A percentile compares a stretch with the other conserved stretches of the same genome.
Conservation (phyloP, 2,329 filamentous ascomycete species). For the Sporothrix pallida region DNA sequence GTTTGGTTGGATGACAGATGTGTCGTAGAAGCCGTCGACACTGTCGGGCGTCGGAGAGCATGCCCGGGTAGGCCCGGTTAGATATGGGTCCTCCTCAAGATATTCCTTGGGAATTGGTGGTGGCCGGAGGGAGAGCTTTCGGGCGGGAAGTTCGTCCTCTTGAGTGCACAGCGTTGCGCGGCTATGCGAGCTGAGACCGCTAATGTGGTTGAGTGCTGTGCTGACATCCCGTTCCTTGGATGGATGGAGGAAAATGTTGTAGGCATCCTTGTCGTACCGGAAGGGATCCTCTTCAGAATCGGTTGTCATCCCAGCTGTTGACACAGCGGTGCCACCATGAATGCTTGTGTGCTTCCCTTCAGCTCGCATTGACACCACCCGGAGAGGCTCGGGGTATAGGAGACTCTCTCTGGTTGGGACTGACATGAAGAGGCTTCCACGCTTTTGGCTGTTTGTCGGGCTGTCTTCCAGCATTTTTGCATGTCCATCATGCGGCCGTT, state of each 20-base stretch:
- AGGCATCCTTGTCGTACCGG: slow-evolving; percentile 51
- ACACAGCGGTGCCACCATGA: slow-evolving; percentile 42
- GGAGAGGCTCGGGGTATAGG: slow-evolving; percentile 38
- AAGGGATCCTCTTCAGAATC: slow-evolving; percentile 53
- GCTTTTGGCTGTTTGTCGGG: background rate
- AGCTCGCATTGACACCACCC: slow-evolving; percentile 34
- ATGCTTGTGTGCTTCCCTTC: slow-evolving; percentile 34
- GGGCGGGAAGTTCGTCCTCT: slow-evolving; percentile 42
- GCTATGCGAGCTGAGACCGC: slow-evolving; percentile 40
- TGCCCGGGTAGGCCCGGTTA: slow-evolving; percentile 7
- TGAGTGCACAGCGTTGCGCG: slow-evolving; percentile 39
- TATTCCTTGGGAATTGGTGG: slow-evolving; percentile 36
- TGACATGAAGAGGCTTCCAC: background rate
- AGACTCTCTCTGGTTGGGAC: slow-evolving; percentile 32
- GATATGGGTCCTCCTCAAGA: slow-evolving; percentile 12
- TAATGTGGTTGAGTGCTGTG: slow-evolving; percentile 46
- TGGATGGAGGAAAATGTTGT: slow-evolving; percentile 48
- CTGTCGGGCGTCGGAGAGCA: slow-evolving; percentile 33
- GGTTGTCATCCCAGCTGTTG: slow-evolving; percentile 41
- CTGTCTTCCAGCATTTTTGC: background rate
- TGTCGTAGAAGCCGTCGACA: slow-evolving; percentile 34
- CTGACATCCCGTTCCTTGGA: slow-evolving; percentile 54
- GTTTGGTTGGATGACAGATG: slow-evolving; percentile 34
- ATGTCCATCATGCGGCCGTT: background rate
- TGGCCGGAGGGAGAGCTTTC: slow-evolving; percentile 35